phyloP scores from a whole-genome alignment of 805 yeast genomes.

The Teunomyces gatunensis region DNA sequence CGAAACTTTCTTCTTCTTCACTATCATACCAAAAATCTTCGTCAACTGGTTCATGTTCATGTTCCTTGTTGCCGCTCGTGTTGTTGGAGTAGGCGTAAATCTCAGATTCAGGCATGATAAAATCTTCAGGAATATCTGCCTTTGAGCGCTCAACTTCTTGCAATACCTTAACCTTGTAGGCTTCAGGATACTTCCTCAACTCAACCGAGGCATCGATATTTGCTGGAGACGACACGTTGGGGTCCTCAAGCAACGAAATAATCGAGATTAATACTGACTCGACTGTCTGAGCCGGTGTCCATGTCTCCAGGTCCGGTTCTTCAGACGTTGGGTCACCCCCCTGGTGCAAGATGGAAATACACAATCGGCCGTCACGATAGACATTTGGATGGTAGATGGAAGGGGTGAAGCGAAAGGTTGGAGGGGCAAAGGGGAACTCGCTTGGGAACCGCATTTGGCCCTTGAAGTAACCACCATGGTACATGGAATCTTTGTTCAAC shows the following conservation, averaged over 20 bases:
- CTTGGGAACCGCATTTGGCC: conserved; percentile 92
- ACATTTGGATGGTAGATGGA: conserved; percentile 95
- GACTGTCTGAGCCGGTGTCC: conserved; percentile 93
- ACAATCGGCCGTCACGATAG: conserved; percentile 87
- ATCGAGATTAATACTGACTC: conserved; percentile 88
- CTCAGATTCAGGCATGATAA: conserved; percentile 72
- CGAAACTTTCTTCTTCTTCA: conserved; percentile 45
- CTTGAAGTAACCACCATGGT: conserved; percentile 91
- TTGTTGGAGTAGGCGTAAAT: conserved; percentile 40
- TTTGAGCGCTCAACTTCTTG: conserved; percentile 83
- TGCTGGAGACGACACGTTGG: conserved; percentile 91
- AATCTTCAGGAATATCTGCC: conserved; percentile 83
- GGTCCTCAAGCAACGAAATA: conserved; percentile 88
- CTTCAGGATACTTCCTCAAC: conserved; percentile 77
- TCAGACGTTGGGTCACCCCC: conserved; percentile 89
- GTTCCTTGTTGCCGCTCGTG: conserved; percentile 36
- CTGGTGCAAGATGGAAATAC: conserved; percentile 89
- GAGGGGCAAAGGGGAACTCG: conserved; percentile 92
- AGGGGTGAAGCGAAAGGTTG: conserved; percentile 87
- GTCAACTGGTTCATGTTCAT: conserved; percentile 59
- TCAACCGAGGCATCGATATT: conserved; percentile 94
- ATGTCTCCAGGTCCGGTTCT: conserved; percentile 90
- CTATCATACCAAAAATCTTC: conserved; percentile 83
- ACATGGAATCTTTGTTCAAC: conserved; percentile 80
- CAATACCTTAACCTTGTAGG: conserved; percentile 69